These are phyloP conservation scores for Mortierella sp. DNA, from an alignment of 371 early-diverging fungal species.

Conservation along the genomic window DNA sequence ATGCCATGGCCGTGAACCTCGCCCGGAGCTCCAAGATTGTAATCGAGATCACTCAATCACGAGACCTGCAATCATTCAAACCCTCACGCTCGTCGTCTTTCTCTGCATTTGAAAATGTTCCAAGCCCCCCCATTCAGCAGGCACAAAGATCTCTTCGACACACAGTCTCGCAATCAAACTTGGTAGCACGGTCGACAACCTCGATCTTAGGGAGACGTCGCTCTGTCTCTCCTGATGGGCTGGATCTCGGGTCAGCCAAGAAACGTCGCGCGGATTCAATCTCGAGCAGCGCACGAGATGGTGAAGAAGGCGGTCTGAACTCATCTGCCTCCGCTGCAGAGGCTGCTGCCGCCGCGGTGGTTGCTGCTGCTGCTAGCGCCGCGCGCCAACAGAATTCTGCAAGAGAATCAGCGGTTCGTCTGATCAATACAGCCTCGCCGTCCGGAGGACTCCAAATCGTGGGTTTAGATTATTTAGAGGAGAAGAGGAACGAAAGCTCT, in stretches of 20 bases:
- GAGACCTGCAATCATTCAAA: constrained; percentile 16
- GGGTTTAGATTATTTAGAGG: constrained; percentile 19
- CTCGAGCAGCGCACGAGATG: constrained; percentile 1
- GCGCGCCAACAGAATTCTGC: constrained; percentile 19
- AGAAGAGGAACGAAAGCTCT: not conserved
- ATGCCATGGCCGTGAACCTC: constrained; percentile 33
- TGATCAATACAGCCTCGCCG: not conserved
- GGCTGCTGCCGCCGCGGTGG: constrained; percentile 36
- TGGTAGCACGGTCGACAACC: constrained; percentile 14
- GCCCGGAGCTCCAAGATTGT: constrained; percentile 42
- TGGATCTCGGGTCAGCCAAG: constrained; percentile 36
- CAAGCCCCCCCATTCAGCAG: constrained; percentile 1
- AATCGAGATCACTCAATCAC: constrained; percentile 48
- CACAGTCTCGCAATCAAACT: constrained; percentile 40
- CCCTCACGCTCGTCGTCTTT: constrained; percentile 4
- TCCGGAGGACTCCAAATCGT: constrained; percentile 17
- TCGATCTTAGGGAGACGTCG: constrained; percentile 40
- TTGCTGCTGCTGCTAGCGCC: constrained; percentile 36
- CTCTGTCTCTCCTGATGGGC: constrained; percentile 32
- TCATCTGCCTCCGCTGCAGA: constrained; percentile 16
- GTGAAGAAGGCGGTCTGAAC: not conserved
- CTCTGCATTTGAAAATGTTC: constrained; percentile 18
- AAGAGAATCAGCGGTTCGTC: not conserved
- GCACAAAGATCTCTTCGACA: constrained; percentile 17
- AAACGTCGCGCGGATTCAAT: constrained; percentile 45